A percentile compares a stretch with the other conserved stretches of the same genome.
phyloP scores from a whole-genome alignment of 345 rosid species.

The Passiflora organensis region DNA sequence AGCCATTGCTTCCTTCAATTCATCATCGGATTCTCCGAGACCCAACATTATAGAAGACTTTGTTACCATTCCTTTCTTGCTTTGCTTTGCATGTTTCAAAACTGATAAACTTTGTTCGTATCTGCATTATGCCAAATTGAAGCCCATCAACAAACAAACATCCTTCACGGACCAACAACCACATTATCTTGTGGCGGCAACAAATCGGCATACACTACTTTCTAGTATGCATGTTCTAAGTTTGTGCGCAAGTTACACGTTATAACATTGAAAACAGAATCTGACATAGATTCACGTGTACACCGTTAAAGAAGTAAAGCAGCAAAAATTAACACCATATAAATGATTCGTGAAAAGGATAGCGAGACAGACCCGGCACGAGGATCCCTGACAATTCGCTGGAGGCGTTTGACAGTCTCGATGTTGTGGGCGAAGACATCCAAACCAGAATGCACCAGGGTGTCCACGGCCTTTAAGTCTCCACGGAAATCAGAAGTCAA shows the following conservation, averaged over 20 bases:
- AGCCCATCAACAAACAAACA: too few species aligned
- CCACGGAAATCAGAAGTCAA: constrained; percentile 96
- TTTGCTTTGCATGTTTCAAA: constrained; percentile 75
- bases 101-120: constrained; percentile 94
- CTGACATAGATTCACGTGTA: too few species aligned
- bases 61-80: constrained; percentile 81
- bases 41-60: constrained; percentile 98
- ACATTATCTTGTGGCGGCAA: too few species aligned
- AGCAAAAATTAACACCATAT: too few species aligned
- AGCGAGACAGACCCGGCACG: constrained; percentile 94
- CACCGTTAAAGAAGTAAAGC: too few species aligned
- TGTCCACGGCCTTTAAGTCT: constrained; percentile 74
- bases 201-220: too few species aligned
- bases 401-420: constrained; percentile 92
- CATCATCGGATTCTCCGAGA: constrained; percentile 91
- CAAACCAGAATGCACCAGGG: constrained; percentile 71
- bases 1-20: constrained; percentile 77
- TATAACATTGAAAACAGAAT: too few species aligned
- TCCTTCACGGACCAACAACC: too few species aligned
- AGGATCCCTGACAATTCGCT: constrained; percentile 95
- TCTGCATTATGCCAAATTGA: constrained; percentile 40
- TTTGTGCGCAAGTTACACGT: too few species aligned
- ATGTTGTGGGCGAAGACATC: constrained; percentile 96
- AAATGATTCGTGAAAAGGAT: too few species aligned
- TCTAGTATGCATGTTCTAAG: too few species aligned